A percentile compares a stretch with the other conserved stretches of the same genome.
Conservation (phyloP, 1,139 yeast species). For the Diutina rugosa region DNA sequence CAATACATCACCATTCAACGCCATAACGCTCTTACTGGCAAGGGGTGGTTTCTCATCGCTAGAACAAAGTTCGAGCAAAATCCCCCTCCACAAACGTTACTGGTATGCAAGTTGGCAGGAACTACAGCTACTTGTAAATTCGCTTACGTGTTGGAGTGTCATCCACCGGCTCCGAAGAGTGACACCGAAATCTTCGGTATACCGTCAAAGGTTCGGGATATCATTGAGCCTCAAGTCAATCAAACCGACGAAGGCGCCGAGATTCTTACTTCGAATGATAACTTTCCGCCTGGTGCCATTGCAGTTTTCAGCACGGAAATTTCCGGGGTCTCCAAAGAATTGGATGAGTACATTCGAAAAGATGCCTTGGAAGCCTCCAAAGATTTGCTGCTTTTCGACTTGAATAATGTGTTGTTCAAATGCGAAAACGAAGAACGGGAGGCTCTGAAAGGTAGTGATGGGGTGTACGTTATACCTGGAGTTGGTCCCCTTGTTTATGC, state of each 20-base stretch:
- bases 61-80: slow-evolving; percentile 55
- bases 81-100: slow-evolving; percentile 27
- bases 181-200: slow-evolving; percentile 40
- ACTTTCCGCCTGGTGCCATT: slow-evolving; percentile 83
- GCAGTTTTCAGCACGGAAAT: slow-evolving; percentile 70
- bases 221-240: slow-evolving; percentile 10
- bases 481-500: slow-evolving; percentile 70
- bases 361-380: slow-evolving; percentile 69
- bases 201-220: slow-evolving; percentile 46
- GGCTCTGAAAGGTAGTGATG: slow-evolving; percentile 55
- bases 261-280: slow-evolving; percentile 32
- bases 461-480: slow-evolving; percentile 63
- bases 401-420: slow-evolving; percentile 63
- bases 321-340: slow-evolving; percentile 34
- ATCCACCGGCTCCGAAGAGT: slow-evolving; percentile 35
- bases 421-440: slow-evolving; percentile 87
- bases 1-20: slow-evolving; percentile 88
- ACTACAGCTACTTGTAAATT: slow-evolving; percentile 50
- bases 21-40: slow-evolving; percentile 70
- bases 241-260: slow-evolving; percentile 25
- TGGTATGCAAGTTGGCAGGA: slow-evolving; percentile 55
- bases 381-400: slow-evolving; percentile 48
- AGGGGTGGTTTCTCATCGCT: slow-evolving; percentile 83
- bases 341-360: slow-evolving; percentile 51
- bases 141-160: slow-evolving; percentile 41